phyloP scores from a whole-genome alignment of 2,329 filamentous ascomycete species.

The Hypomyces rosellus region DNA sequence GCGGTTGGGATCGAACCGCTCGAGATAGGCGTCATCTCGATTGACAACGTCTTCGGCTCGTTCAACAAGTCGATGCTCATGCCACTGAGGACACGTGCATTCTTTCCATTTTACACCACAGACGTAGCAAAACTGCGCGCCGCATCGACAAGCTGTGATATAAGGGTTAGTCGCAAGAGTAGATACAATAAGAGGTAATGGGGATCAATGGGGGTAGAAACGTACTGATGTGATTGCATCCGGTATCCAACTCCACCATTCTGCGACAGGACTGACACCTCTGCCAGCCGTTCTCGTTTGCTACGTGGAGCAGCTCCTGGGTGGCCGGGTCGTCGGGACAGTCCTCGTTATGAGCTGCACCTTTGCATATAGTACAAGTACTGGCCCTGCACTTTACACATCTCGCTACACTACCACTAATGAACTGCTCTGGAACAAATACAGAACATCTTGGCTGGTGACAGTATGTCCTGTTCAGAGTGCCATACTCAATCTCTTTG shows the following conservation, averaged over 20 bases:
- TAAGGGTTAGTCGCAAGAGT: not conserved
- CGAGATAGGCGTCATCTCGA: conserved; percentile 8
- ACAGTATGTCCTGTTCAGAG: conserved; percentile 46
- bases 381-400: conserved; percentile 36
- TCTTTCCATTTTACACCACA: conserved; percentile 39
- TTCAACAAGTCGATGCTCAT: conserved; percentile 25
- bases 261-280: conserved; percentile 38
- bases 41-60: conserved; percentile 29
- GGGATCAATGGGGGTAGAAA: conserved; percentile 10
- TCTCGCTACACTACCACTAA: conserved; percentile 26
- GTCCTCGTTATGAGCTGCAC: conserved; percentile 34
- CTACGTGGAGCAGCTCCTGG: conserved; percentile 34
- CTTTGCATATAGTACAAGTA: conserved; percentile 49
- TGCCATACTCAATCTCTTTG: conserved; percentile 45
- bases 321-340: conserved; percentile 39
- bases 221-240: conserved; percentile 53
- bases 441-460: conserved; percentile 33
- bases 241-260: conserved; percentile 40
- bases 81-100: conserved; percentile 33
- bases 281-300: conserved; percentile 40
- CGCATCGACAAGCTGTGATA: conserved; percentile 37
- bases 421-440: conserved; percentile 36
- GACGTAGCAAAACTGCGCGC: conserved; percentile 40
- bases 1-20: not conserved
- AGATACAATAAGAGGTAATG: not conserved